Evolutionary conservation across 139 green algal genomes (phyloP).

Genomic region (Chlorella sp.): DNA sequence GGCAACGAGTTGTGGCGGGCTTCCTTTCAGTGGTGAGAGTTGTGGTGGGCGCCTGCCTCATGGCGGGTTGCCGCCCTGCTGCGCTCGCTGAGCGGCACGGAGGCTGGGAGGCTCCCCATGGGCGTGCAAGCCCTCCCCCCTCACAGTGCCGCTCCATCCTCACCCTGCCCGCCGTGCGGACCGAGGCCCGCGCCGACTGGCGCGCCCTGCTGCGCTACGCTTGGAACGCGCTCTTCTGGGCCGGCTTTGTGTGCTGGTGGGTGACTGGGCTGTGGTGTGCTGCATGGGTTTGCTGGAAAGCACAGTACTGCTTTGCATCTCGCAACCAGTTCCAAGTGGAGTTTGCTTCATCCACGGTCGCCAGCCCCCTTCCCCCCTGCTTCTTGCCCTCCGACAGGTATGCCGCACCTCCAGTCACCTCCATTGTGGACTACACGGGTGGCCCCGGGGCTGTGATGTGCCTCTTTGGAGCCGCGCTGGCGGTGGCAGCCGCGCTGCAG

Average conservation of each 20-base stretch:
- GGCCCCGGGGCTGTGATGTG: constrained; percentile 33
- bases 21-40: no score
- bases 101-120: no score
- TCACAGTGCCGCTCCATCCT: no score
- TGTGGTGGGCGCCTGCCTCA: no score
- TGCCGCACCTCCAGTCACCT: constrained; percentile 13
- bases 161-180: background rate
- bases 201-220: constrained; percentile 29
- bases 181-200: constrained; percentile 30
- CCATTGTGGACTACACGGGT: constrained; percentile 25
- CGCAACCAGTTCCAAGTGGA: background rate
- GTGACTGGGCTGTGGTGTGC: background rate
- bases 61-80: background rate
- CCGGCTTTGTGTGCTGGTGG: constrained; percentile 12
- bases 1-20: no score
- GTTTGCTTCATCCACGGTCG: no score
- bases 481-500: constrained; percentile 12
- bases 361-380: background rate
- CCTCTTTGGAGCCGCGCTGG: constrained; percentile 39
- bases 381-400: constrained; percentile 9
- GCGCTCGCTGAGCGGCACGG: no score
- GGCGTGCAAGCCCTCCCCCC: background rate
- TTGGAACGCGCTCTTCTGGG: constrained; percentile 48
- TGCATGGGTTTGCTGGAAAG: background rate
- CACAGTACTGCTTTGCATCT: background rate